These are phyloP conservation scores for Trifolium fragiferum DNA, from an alignment of 306 rosid species.

Conservation along the genomic window DNA sequence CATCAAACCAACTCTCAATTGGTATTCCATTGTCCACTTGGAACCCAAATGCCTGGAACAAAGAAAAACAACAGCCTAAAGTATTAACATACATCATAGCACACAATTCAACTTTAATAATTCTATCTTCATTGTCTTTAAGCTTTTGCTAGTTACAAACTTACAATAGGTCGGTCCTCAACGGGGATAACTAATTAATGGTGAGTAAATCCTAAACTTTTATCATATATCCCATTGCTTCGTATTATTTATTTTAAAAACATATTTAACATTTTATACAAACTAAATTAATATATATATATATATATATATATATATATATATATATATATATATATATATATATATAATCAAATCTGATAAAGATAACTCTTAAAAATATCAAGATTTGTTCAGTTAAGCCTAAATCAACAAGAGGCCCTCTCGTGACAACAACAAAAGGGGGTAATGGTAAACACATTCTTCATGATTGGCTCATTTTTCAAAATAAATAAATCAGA, in stretches of 20 bases:
- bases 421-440: neutral
- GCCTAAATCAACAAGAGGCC: neutral
- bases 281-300: neutral
- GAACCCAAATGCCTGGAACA: constrained; percentile 89
- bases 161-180: neutral
- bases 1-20: constrained; percentile 98
- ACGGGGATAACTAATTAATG: neutral
- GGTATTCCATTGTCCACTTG: constrained; percentile 99
- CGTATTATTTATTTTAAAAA: neutral
- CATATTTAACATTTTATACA: neutral
- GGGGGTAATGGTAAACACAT: neutral
- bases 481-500: neutral
- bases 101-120: neutral
- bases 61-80: constrained; percentile 20
- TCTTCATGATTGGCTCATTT: neutral
- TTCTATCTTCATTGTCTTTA: neutral
- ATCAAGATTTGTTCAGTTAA: neutral
- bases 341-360: neutral
- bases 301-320: too few species aligned
- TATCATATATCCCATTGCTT: neutral
- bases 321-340: too few species aligned
- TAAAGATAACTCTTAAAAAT: neutral
- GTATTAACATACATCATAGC: neutral
- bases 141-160: neutral
- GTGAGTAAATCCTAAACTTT: neutral